Conservation (phyloP, 305 asterid genomes). For the Rubia balearica region DNA sequence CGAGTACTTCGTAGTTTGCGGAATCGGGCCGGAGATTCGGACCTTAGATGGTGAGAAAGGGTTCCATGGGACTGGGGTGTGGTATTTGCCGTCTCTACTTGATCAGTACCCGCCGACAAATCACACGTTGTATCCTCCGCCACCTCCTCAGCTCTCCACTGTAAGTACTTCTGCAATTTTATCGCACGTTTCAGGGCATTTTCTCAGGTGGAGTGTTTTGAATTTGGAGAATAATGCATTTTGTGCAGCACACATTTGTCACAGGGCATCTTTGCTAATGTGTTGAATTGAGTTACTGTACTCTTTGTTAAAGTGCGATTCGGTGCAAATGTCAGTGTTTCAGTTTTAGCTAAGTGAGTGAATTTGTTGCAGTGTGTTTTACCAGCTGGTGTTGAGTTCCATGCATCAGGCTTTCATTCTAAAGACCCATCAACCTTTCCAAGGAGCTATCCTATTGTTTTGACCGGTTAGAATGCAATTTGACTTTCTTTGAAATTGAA, state of each 20-base stretch:
- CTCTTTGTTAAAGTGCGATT: neutral
- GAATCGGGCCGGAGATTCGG: constrained; percentile 89
- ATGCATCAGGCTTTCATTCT: constrained; percentile 52
- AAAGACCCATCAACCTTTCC: constrained; percentile 51
- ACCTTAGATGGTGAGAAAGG: constrained; percentile 76
- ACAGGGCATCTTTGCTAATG: neutral
- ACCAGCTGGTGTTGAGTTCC: constrained; percentile 90
- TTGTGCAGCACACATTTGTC: neutral
- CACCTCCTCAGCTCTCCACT: constrained; percentile 93
- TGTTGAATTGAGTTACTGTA: neutral
- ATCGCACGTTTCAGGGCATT: neutral
- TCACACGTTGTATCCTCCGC: constrained; percentile 74
- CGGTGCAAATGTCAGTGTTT: neutral
- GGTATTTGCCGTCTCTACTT: constrained; percentile 69
- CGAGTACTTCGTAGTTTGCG: constrained; percentile 96
- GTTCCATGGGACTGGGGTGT: constrained; percentile 56
- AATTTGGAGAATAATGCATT: neutral
- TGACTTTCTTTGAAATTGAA: neutral
- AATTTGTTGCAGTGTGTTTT: constrained; percentile 52
- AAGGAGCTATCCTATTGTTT: constrained; percentile 85
- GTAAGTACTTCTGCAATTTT: constrained; percentile 19
- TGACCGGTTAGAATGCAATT: constrained; percentile 45
- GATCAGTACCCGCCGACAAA: constrained; percentile 83
- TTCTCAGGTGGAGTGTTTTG: neutral
- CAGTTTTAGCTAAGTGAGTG: neutral